Evolutionary conservation across 2,329 filamentous ascomycete species (phyloP), one percentile per base, ranked within the genome.

Genomic region (Verticillium klebahnii): DNA sequence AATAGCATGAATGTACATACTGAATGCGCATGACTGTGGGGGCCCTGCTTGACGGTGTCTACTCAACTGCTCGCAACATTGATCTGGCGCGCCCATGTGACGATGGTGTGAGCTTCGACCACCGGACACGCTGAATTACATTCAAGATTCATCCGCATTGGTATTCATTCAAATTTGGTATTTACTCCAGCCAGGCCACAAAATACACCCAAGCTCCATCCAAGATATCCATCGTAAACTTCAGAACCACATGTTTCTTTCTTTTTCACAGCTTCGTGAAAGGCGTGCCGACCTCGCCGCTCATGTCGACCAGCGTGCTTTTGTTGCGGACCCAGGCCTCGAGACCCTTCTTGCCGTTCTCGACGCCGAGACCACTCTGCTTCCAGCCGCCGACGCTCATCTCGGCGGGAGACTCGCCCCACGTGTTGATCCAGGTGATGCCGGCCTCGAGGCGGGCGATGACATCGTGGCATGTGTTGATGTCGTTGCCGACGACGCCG

Each of bases 371-470:
- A 37, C 93, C 93, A 72, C 92, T 96, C 82, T 90, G 84, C 80
- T 96, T 96, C 93, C 92, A 96, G 0, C 92, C 92, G 11, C 92
- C 92, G 0, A 96, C 92, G 2, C 90, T 89, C 93, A 96, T 96
- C 80, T 96, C 92, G 0, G 93, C 91, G 0, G 92, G 92, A 57
- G 85, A 89, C 78, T 96, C 92, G n/a, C 93, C 92, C 93, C 93
- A 96, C 0, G 91, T 93, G 74, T 96, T 96, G 59, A 96, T 83
- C 92, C 92, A 96, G 1, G 91, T 96, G 70, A 96, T 96, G 37
- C 92, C 92, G 0, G 92, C 92, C 71, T 96, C 84, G 5, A 96
- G 78, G 69, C 85, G 82, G 29, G 84, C 82, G 52, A 94, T 81
- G 1, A 94, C 84, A 54, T 84, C 80, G 70, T 96, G 91, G 61